Evolutionary conservation across 2,329 filamentous ascomycete species (phyloP), one percentile per base, ranked within the genome.

Genomic region (Juglanconis oblonga): DNA sequence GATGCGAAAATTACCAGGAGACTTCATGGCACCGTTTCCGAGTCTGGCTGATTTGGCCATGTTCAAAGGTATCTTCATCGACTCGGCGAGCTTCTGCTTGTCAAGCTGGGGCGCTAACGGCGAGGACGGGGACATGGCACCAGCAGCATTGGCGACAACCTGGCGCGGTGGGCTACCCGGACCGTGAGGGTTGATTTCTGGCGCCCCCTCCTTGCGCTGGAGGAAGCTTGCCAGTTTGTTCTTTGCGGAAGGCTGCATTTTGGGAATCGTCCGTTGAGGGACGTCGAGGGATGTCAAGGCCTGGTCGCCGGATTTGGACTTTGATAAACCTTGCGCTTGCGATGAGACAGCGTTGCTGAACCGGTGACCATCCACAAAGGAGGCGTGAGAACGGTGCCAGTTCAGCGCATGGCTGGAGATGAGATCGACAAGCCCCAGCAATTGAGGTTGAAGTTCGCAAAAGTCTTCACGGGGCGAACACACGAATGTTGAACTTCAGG

Each of bases 161-260:
- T 58, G 59, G 11, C 55, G 51, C 36, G 61, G 50, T 31, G 66
- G 67, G 35, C 63, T 65, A 55, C 56, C 52, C 14, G 63, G 63
- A 3, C 61, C 60, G 42, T 58, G 59, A 45, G 55, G 49, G 13
- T 54, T 58, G 52, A 56, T 56, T 5, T 51, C 24, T 13, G 56
- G n/a, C 24, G 45, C 31, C 11, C n/a, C 36, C 11, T 64, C 62
- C 38, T 56, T 17, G 3, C n/a, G 51, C 45, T 61, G 52, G n/a
- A 62, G 45, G 52, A 70, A 70, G 71, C 72, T 74, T 72, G 77
- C 66, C 44, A 71, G 58, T 64, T 69, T 71, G 61, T 67, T 69
- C 57, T 67, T 69, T 40, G 70, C 66, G 29, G 67, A 67, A 50
- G 70, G 70, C 66, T 70, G 69, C 69, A 71, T 71, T 31, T 61